Base-by-base conservation (phyloP, 1,284 basidiomycete genomes). In the Lentinus polychrous region DNA sequence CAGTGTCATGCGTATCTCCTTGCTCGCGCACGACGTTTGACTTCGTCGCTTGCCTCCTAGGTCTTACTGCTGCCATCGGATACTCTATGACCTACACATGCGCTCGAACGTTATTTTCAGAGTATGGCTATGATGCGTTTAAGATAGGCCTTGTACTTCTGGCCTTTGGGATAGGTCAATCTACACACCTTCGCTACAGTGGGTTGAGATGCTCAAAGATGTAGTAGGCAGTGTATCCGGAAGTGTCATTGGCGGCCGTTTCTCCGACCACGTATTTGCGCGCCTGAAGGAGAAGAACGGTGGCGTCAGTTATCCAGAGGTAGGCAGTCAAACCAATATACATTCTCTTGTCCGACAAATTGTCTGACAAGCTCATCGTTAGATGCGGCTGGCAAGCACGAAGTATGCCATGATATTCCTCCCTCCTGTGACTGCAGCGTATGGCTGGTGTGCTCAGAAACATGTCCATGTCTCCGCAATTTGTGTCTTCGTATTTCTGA, bases 141-240 rank as follows among this genome's bases (percentile, higher is more conserved):
- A 71, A 80, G 45, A 79, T 88, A 47, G 91, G 91, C 8, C 65
- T 92, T 20, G 79, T 91, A 6, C 73, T 92, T 7, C 74, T 94
- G 15, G 68, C 83, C 0, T 88, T 83, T 54, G 91, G 91, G 36
- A 53, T 75, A 10, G 86, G 86, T 79, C 54, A n/a, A 72, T 57
- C 48, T 6, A 2, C 10, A 18, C 6, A 32, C n/a, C n/a, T n/a
- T 22, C 49, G 17, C 48, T 48, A 49, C 48, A 50, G 46, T 12
- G 15, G 2, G 37, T 2, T 15, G 11, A 23, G 2, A 12, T 33
- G 20, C 43, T 24, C 14, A 22, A 15, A 22, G 3, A 23, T 38
- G n/a, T 15, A 5, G 35, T 31, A 64, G 88, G 89, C 5, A 80
- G 75, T 53, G 71, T 91, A 27, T 59, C 68, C n/a, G n/a, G 91